Conservation (phyloP, 805 yeast species). For the Candida tammaniensis region DNA sequence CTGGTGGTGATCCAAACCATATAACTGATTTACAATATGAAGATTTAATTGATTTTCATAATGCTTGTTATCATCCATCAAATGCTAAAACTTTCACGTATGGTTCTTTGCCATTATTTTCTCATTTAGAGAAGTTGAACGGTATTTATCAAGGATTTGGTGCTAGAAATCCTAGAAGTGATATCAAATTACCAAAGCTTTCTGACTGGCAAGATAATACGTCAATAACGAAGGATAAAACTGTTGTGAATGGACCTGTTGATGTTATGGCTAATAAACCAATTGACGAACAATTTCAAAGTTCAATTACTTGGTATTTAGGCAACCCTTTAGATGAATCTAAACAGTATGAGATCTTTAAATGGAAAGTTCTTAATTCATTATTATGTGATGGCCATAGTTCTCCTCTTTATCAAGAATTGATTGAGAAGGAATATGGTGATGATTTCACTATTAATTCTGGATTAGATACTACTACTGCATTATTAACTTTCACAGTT, state of each 20-base stretch:
- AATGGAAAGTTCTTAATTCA: constrained; percentile 66
- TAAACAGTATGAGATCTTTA: constrained; percentile 60
- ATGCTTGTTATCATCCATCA: constrained; percentile 79
- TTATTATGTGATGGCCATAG: constrained; percentile 88
- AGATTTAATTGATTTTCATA: constrained; percentile 77
- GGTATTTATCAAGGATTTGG: constrained; percentile 54
- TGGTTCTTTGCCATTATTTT: constrained; percentile 67
- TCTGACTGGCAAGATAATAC: background rate
- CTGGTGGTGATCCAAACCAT: constrained; percentile 89
- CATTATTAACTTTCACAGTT: constrained; percentile 71
- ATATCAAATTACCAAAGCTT: constrained; percentile 43
- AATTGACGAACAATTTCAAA: constrained; percentile 70
- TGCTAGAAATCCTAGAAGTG: constrained; percentile 30
- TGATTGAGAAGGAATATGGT: constrained; percentile 82
- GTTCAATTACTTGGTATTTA: constrained; percentile 85
- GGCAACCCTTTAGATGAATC: constrained; percentile 63
- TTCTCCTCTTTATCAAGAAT: constrained; percentile 81
- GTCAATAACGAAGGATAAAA: constrained; percentile 31
- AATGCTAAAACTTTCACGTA: constrained; percentile 85
- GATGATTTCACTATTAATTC: constrained; percentile 84
- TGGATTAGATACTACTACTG: constrained; percentile 82
- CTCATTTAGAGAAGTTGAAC: constrained; percentile 58
- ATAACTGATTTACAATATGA: constrained; percentile 75
- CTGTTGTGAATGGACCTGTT: constrained; percentile 62
- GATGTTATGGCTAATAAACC: constrained; percentile 57